Percentiles rank a stretch among this genome's conserved stretches.
Evolutionary conservation across 108 stramenopile species (phyloP).

Genomic region (Aurantiochytrium sp.): DNA sequence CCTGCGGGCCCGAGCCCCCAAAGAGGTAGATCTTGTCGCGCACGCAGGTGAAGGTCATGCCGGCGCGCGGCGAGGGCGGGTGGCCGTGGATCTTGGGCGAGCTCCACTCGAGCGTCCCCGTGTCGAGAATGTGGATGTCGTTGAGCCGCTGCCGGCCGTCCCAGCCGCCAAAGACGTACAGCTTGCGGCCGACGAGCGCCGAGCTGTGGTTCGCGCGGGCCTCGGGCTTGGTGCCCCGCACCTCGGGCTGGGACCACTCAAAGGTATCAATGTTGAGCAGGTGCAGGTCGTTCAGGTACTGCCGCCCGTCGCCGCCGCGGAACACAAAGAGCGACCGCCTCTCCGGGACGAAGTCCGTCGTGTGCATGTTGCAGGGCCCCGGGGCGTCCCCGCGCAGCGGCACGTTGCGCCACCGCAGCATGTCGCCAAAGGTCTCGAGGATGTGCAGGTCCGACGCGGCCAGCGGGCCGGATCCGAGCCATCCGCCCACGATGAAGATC

Average conservation of each 20-base stretch:
- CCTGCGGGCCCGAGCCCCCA: conserved; percentile 76
- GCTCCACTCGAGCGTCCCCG: conserved; percentile 70
- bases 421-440: conserved; percentile 59
- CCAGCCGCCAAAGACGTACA: conserved; percentile 93
- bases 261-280: conserved; percentile 71
- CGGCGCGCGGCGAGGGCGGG: conserved; percentile 81
- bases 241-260: conserved; percentile 70
- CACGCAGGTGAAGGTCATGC: conserved; percentile 82
- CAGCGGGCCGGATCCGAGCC: conserved; percentile 78
- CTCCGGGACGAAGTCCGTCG: conserved; percentile 71
- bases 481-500: conserved; percentile 86
- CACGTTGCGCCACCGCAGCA: conserved; percentile 25
- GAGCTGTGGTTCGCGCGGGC: conserved; percentile 83
- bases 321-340: conserved; percentile 75
- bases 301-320: conserved; percentile 80
- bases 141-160: conserved; percentile 58
- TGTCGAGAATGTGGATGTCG: conserved; percentile 82
- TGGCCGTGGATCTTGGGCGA: conserved; percentile 18
- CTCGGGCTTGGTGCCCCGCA: conserved; percentile 68
- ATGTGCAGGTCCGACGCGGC: conserved; percentile 81
- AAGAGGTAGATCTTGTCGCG: conserved; percentile 77
- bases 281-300: conserved; percentile 80
- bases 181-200: conserved; percentile 70
- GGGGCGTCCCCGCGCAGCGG: conserved; percentile 59
- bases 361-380: conserved; percentile 94